Base-by-base conservation (phyloP, 306 rosid species). In the Glycine tomentella region DNA sequence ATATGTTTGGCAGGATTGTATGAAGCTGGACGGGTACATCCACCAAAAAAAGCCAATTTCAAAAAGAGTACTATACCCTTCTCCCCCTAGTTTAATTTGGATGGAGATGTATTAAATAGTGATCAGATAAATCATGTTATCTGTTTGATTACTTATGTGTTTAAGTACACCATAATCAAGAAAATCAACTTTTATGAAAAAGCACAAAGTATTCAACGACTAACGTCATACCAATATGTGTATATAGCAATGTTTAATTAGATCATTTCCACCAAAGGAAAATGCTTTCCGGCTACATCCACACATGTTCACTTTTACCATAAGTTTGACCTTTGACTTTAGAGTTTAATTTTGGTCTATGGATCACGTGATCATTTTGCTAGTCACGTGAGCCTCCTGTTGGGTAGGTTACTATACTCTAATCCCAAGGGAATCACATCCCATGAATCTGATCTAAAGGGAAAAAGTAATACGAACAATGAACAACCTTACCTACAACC, bases 1-100 rank as follows among this genome's bases (percentile, higher is more conserved):
- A 49, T 51, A 12, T 61, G 44, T 34, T 61, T 72, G 78, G 65
- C 65, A 15, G 72, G 63, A 70, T 34, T 12, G 52, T 34, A 36
- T 48, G 64, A 59, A 49, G 44, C 44, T 34, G 51, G 42, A 70
- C 17, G 6, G 12, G 56, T 45, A 45, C 13, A 11, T 40, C 14
- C 74, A 36, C 10, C 53, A 31, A 5, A 56, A 20, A 33, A 50
- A 36, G 46, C 66, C 73, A 61, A 72, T 11, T 61, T 70, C 72
- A 48, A 45, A 9, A 36, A 3, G 46, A 42, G 2, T 42, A 25
- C 31, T 25, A 42, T 7, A 8, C 14, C 0, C 15, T 8, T 15
- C 5, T 50, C 73, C 34, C 52, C 8, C n/a, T 50, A 50, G 1
- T 33, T 40, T 4, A 7, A 7, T 51, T 33, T 50, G 12, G 49